phyloP scores from a whole-genome alignment of 192 early-diverging fungal genomes.

The Umbelopsis ramanniana region DNA sequence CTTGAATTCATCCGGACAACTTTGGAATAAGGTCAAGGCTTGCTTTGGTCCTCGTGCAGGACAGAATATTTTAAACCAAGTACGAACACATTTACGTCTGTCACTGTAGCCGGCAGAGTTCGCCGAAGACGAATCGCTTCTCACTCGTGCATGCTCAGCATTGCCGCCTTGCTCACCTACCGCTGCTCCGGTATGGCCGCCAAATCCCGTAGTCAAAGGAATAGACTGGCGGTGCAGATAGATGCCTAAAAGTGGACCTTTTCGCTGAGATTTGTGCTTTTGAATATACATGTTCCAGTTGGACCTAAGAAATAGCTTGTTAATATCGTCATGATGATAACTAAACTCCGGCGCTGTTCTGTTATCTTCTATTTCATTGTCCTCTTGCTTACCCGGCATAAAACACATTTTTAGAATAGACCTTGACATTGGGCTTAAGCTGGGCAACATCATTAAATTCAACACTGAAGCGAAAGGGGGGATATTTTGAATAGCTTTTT shows the following conservation, averaged over 20 bases:
- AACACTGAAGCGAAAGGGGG: slow-evolving; percentile 59
- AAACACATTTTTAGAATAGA: slow-evolving; percentile 51
- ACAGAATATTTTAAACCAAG: slow-evolving; percentile 64
- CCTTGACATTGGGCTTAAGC: slow-evolving; percentile 43
- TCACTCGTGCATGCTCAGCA: background rate
- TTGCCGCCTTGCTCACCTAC: background rate
- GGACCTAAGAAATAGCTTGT: slow-evolving; percentile 41
- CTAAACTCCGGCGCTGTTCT: too few relatives aligned
- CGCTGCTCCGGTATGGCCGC: background rate
- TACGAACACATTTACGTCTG: slow-evolving; percentile 47
- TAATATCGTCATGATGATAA: background rate
- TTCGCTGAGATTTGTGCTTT: slow-evolving; percentile 47
- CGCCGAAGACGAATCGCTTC: background rate
- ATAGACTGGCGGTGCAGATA: slow-evolving; percentile 56
- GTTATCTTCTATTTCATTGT: background rate
- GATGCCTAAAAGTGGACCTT: slow-evolving; percentile 51
- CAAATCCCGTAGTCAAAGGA: slow-evolving; percentile 8
- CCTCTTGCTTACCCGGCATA: slow-evolving; percentile 53
- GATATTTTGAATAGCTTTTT: slow-evolving; percentile 42
- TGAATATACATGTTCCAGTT: slow-evolving; percentile 64
- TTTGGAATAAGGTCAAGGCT: slow-evolving; percentile 56
- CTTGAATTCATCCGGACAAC: slow-evolving; percentile 58
- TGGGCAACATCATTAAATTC: slow-evolving; percentile 46
- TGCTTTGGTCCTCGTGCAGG: slow-evolving; percentile 50
- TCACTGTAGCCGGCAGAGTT: slow-evolving; percentile 41